Conservation (phyloP, 31 red algal species). For the Porphyra umbilicalis region DNA sequence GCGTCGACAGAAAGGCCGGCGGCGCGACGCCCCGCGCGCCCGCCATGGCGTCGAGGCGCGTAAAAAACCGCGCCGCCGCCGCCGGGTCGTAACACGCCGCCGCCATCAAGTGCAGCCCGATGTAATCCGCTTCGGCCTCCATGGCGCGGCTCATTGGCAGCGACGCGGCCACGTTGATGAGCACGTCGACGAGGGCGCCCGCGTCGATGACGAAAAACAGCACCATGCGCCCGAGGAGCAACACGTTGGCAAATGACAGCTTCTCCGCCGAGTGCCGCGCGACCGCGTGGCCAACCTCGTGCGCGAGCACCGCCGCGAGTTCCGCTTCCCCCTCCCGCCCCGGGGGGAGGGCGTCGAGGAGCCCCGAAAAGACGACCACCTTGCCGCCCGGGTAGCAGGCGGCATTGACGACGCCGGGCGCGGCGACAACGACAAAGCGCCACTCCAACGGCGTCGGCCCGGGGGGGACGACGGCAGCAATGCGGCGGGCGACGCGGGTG, state of each 20-base stretch:
- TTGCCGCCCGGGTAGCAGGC: constrained; percentile 87
- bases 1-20: constrained; percentile 38
- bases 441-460: constrained; percentile 54
- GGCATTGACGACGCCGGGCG: constrained; percentile 63
- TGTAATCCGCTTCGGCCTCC: constrained; percentile 86
- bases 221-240: constrained; percentile 49
- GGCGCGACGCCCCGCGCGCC: constrained; percentile 5
- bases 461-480: constrained; percentile 43
- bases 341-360: constrained; percentile 39
- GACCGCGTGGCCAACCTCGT: constrained; percentile 91
- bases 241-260: constrained; percentile 48
- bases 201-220: constrained; percentile 46
- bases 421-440: constrained; percentile 60
- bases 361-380: constrained; percentile 71
- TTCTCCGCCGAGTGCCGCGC: constrained; percentile 83
- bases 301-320: constrained; percentile 72
- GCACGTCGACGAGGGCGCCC: constrained; percentile 26
- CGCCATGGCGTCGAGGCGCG: constrained; percentile 15
- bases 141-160: constrained; percentile 70
- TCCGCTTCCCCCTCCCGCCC: constrained; percentile 44
- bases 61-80: constrained; percentile 60
- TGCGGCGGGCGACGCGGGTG: constrained; percentile 41
- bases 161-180: constrained; percentile 40
- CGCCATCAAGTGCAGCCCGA: constrained; percentile 66
- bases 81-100: constrained; percentile 87